Conservation (phyloP, 331 rosid genomes). For the Telfairia occidentalis region DNA sequence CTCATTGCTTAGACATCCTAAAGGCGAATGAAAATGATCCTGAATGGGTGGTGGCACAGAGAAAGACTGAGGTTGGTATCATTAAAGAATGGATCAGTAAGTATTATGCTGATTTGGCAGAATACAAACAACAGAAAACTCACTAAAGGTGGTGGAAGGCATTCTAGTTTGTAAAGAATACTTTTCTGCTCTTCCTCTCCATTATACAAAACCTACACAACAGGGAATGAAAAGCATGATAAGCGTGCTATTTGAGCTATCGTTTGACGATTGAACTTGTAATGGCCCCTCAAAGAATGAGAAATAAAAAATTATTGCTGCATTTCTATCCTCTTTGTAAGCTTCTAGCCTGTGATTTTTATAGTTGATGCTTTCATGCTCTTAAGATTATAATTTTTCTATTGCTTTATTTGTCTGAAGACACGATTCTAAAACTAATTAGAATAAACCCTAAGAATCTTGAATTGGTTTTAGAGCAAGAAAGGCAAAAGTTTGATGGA, state of each 20-base stretch:
- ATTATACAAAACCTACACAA: not conserved
- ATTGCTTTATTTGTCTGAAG: not conserved
- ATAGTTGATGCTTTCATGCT: not conserved
- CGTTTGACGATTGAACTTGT: slow-evolving; percentile 1
- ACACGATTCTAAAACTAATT: not conserved
- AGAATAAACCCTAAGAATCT: not conserved
- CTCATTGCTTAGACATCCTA: slow-evolving; percentile 58
- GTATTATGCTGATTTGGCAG: slow-evolving; percentile 37
- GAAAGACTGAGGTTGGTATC: slow-evolving; percentile 30
- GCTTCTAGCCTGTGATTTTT: not conserved
- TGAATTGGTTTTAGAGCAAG: not conserved
- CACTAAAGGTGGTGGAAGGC: not conserved
- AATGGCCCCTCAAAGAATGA: not conserved
- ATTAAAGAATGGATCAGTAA: slow-evolving; percentile 42
- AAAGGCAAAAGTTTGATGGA: not conserved
- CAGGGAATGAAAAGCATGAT: not conserved
- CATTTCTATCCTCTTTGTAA: not conserved
- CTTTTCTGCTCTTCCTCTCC: not conserved
- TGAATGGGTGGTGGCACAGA: slow-evolving; percentile 53
- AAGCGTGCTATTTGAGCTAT: not conserved
- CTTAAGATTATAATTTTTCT: not conserved
- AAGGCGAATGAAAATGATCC: slow-evolving; percentile 35
- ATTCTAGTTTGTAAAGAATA: not conserved
- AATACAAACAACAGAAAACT: not conserved
- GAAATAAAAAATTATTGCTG: not conserved